Percentiles rank a stretch among this genome's conserved stretches.
These are phyloP conservation scores for Diutina scorzettiae DNA, from an alignment of 1,139 yeast species.

Conservation along the genomic window DNA sequence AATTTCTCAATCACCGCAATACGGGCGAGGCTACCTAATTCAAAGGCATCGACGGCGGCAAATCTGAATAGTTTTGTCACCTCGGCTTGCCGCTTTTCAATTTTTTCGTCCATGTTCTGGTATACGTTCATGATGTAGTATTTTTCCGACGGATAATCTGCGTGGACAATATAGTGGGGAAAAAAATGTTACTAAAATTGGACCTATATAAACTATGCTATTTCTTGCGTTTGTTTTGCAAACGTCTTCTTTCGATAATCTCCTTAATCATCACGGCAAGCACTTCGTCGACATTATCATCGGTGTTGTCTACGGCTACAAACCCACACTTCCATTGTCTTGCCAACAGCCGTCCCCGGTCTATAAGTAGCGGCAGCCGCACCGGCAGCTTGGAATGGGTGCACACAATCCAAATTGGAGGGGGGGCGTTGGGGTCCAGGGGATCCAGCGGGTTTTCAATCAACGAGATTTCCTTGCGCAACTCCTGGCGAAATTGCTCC, in stretches of 20 bases:
- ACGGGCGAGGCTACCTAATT: background rate
- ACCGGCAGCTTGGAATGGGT: slow-evolving; percentile 45
- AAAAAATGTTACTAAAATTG: too few species aligned
- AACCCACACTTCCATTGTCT: slow-evolving; percentile 53
- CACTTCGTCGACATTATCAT: slow-evolving; percentile 41
- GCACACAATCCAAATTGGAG: slow-evolving; percentile 57
- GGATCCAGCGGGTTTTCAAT: slow-evolving; percentile 29
- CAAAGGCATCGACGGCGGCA: background rate
- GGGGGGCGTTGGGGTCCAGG: slow-evolving; percentile 38
- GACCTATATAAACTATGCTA: background rate
- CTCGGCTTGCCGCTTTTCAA: background rate
- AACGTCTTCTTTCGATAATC: slow-evolving; percentile 30
- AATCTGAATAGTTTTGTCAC: background rate
- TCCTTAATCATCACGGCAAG: slow-evolving; percentile 48
- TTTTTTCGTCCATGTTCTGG: background rate
- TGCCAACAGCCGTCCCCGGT: slow-evolving; percentile 45
- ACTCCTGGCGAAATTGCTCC: slow-evolving; percentile 8
- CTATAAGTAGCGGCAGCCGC: slow-evolving; percentile 46
- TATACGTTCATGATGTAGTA: too few species aligned
- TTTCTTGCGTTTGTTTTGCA: slow-evolving; percentile 6
- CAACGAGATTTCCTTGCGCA: slow-evolving; percentile 10
- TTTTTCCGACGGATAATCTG: too few species aligned
- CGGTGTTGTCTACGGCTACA: slow-evolving; percentile 39
- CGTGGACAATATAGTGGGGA: too few species aligned
- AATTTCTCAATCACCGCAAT: slow-evolving; percentile 9